Percentiles rank a stretch among this genome's conserved stretches.
phyloP scores from a whole-genome alignment of 306 rosid species.

The Ochetophila trinervis region DNA sequence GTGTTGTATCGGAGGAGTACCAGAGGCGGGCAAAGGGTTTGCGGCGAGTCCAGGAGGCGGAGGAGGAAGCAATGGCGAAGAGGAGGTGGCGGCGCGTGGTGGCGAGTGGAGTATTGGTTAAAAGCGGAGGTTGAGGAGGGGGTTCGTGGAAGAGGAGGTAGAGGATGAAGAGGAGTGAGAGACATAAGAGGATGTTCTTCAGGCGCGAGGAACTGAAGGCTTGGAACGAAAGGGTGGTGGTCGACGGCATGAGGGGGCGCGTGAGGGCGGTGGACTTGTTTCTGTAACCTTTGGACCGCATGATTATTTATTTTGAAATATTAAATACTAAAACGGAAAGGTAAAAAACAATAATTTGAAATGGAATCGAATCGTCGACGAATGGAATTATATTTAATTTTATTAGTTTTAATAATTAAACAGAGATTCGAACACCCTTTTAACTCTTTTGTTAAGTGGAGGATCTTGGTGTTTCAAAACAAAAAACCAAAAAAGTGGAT shows the following conservation, averaged over 20 bases:
- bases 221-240: slow-evolving; percentile 18
- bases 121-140: slow-evolving; percentile 1
- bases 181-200: slow-evolving; percentile 38
- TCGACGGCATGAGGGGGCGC: neutral
- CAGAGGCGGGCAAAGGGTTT: slow-evolving; percentile 56
- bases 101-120: slow-evolving; percentile 9
- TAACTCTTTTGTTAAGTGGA: too few species aligned
- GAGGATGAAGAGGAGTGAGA: slow-evolving; percentile 48
- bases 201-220: slow-evolving; percentile 23
- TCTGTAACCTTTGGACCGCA: neutral
- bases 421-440: too few species aligned
- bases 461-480: too few species aligned
- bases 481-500: too few species aligned
- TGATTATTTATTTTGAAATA: too few species aligned
- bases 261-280: neutral
- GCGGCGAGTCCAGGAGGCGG: slow-evolving; percentile 60
- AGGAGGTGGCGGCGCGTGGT: slow-evolving; percentile 71
- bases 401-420: too few species aligned
- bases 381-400: too few species aligned
- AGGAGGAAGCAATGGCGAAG: slow-evolving; percentile 71
- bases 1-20: slow-evolving; percentile 52
- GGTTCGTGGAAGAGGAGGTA: slow-evolving; percentile 31
- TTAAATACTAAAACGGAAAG: too few species aligned
- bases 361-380: too few species aligned
- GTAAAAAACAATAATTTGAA: too few species aligned